Evolutionary conservation across 345 rosid genomes (phyloP), one percentile per base, ranked within the genome.

Genomic region (Salix purpurea): DNA sequence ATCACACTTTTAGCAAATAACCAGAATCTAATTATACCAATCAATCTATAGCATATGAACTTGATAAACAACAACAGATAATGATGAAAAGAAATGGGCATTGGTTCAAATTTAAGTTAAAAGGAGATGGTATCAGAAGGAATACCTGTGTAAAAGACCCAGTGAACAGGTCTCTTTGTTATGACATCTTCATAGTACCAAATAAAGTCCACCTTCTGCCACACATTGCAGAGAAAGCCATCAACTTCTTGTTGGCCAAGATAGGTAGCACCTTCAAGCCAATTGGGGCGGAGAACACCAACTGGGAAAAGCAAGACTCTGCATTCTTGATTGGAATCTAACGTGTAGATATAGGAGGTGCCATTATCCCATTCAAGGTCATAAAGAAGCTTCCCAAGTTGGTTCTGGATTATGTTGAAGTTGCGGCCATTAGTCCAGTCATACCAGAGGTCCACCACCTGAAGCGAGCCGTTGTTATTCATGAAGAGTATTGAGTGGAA

Each of bases 321-420:
- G 83, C 93, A 89, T 21, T 83, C 81, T 69, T 60, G 70, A 3
- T 78, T 72, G 10, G 86, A 79, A 67, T 86, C 91, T 65, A 88
- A 50, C 1, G 88, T 77, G 86, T 89, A 91, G 69, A 80, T 0
- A 58, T 81, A 89, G 39, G 91, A 89, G 1, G 90, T 89, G 39
- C 91, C 92, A 15, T 89, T 91, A 73, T 88, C 79, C 95, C 95
- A 89, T 56, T 89, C 91, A 12, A 89, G 87, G 74, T 89, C 91
- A 69, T 86, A 91, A 7, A 66, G 61, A 13, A 89, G 83, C 75
- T 79, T 81, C 0, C 91, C 90, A 26, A 88, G 86, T 87, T 91
- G 96, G 18, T 85, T 74, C 65, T 88, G 93, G 37, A 91, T 87
- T 12, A 90, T 88, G 83, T 89, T 91, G 89, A 89, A 87, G 77